Evolutionary conservation across 2,329 filamentous ascomycete species (phyloP).

Genomic region (Neofusicoccum kwambonambiense): DNA sequence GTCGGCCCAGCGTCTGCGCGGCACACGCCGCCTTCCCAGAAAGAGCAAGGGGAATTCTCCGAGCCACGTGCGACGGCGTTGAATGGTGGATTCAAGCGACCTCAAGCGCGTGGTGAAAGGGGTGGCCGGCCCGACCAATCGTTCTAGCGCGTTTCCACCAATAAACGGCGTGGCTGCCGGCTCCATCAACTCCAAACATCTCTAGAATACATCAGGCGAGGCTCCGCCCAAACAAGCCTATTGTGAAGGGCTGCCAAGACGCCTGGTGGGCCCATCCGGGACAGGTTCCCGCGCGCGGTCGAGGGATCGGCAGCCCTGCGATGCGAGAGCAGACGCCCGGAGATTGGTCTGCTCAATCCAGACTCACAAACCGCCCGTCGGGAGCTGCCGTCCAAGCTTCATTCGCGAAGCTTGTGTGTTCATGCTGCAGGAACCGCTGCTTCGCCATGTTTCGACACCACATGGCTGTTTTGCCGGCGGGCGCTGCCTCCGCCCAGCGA

Average conservation of each 20-base stretch:
- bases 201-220: neutral
- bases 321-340: neutral
- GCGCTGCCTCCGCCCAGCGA: too few relatives aligned
- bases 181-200: neutral
- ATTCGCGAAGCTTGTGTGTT: neutral
- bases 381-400: neutral
- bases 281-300: neutral
- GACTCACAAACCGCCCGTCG: neutral
- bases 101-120: neutral
- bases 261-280: neutral
- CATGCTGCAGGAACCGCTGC: neutral
- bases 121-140: too few relatives aligned
- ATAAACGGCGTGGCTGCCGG: neutral
- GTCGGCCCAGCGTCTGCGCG: neutral
- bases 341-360: constrained; percentile 3
- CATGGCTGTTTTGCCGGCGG: too few relatives aligned
- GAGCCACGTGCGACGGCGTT: too few relatives aligned
- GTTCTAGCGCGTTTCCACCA: too few relatives aligned
- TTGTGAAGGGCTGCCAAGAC: constrained; percentile 1
- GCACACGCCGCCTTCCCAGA: neutral
- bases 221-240: neutral
- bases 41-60: neutral
- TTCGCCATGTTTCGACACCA: neutral
- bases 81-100: neutral
- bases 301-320: neutral